phyloP scores from a whole-genome alignment of 495 filamentous ascomycete genomes.

The Penicillium paxilli region DNA sequence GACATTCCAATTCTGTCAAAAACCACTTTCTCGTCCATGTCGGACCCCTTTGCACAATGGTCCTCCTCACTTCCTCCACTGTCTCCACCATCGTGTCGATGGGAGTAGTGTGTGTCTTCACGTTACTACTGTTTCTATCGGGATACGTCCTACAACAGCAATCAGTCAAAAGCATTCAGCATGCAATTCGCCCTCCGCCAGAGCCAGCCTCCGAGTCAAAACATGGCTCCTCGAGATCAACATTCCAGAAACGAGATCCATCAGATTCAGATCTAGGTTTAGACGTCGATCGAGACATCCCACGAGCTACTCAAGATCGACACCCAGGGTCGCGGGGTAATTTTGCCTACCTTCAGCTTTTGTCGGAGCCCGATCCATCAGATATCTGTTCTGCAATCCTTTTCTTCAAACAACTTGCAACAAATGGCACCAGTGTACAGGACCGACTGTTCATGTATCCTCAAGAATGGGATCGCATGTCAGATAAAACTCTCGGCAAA shows the following conservation, averaged over 20 bases:
- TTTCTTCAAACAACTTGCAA: conserved; percentile 44
- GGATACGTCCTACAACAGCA: conserved; percentile 72
- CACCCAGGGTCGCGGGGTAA: conserved; percentile 22
- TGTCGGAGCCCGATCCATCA: conserved; percentile 45
- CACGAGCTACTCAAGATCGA: conserved; percentile 5
- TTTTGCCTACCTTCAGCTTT: conserved; percentile 47
- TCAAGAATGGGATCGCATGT: conserved; percentile 42
- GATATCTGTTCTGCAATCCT: conserved; percentile 47
- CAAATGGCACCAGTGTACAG: conserved; percentile 36
- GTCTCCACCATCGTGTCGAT: conserved; percentile 46
- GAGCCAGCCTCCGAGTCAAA: conserved; percentile 15
- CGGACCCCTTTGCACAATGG: conserved; percentile 31
- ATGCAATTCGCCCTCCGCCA: conserved; percentile 51
- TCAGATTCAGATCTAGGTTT: conserved; percentile 14
- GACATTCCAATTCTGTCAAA: conserved; percentile 20
- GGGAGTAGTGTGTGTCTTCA: conserved; percentile 59
- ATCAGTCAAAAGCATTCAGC: conserved; percentile 62
- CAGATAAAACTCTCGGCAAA: conserved; percentile 21
- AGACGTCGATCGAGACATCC: conserved; percentile 13
- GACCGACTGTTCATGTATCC: conserved; percentile 54
- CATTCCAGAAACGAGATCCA: conserved; percentile 27
- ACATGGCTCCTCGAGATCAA: conserved; percentile 16
- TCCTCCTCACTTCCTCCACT: conserved; percentile 46
- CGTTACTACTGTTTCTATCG: conserved; percentile 64
- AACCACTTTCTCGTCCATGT: conserved; percentile 12